These are phyloP conservation scores for Exutisphaerella laricina DNA, from an alignment of 2,329 filamentous ascomycete species.

Conservation along the genomic window DNA sequence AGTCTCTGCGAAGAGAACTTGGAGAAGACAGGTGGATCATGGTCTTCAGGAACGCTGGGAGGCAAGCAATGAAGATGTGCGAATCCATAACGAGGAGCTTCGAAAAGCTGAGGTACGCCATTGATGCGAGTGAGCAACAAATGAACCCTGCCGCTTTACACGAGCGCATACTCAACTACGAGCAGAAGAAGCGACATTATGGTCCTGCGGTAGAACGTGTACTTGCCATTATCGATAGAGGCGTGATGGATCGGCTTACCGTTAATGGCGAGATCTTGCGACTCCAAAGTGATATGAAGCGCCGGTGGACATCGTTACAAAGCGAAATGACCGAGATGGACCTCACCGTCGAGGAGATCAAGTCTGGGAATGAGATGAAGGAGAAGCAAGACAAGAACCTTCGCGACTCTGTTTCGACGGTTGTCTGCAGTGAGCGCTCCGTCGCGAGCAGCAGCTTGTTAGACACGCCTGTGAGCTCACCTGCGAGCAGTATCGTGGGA, in stretches of 20 bases:
- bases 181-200: constrained; percentile 92
- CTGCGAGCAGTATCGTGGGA: constrained; percentile 58
- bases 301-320: constrained; percentile 73
- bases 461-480: constrained; percentile 57
- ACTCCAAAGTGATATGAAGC: constrained; percentile 76
- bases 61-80: constrained; percentile 93
- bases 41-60: constrained; percentile 87
- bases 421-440: constrained; percentile 76
- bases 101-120: constrained; percentile 69
- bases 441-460: constrained; percentile 61
- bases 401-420: constrained; percentile 87
- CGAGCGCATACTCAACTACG: constrained; percentile 88
- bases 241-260: constrained; percentile 90
- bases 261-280: constrained; percentile 93
- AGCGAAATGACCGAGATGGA: constrained; percentile 74
- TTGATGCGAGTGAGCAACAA: constrained; percentile 69
- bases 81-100: constrained; percentile 89
- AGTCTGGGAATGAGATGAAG: constrained; percentile 27
- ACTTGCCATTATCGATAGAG: constrained; percentile 86
- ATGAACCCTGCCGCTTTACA: constrained; percentile 63
- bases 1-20: constrained; percentile 80
- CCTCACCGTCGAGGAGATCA: constrained; percentile 64
- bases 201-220: constrained; percentile 89
- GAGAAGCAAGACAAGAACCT: constrained; percentile 63
- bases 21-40: constrained; percentile 95